Conservation (phyloP, 2,329 filamentous ascomycete genomes). For the Apiospora hydei region DNA sequence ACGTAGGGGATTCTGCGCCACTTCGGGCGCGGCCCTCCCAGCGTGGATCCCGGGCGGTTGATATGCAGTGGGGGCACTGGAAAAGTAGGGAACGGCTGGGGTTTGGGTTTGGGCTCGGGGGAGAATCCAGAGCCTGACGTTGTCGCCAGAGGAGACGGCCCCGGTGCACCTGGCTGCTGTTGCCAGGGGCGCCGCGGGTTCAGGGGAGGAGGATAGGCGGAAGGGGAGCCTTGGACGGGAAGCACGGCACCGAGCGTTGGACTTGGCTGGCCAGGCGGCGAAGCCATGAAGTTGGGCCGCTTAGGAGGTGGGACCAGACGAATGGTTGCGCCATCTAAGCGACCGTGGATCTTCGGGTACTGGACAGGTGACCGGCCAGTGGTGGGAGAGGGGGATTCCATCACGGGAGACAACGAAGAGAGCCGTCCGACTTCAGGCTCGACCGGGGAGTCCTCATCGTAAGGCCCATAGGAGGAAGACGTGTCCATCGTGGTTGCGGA, state of each 20-base stretch:
- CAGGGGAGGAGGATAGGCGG: constrained; percentile 38
- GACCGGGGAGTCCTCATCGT: constrained; percentile 44
- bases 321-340: constrained; percentile 38
- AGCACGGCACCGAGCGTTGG: constrained; percentile 49
- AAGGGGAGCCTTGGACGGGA: constrained; percentile 31
- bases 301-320: constrained; percentile 44
- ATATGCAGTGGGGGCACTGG: constrained; percentile 33
- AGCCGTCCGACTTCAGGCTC: constrained; percentile 39
- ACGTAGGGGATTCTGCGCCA: constrained; percentile 23
- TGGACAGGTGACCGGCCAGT: constrained; percentile 43
- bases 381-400: constrained; percentile 51
- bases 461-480: constrained; percentile 32
- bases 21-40: constrained; percentile 20
- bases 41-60: constrained; percentile 23
- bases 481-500: constrained; percentile 50
- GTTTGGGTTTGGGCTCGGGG: constrained; percentile 29
- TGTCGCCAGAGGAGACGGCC: constrained; percentile 25
- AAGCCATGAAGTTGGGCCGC: constrained; percentile 41
- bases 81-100: constrained; percentile 32
- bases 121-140: constrained; percentile 38
- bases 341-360: constrained; percentile 41
- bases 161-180: constrained; percentile 16
- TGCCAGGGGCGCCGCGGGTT: constrained; percentile 32
- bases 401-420: constrained; percentile 55
- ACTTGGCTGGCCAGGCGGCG: constrained; percentile 50